These are phyloP conservation scores for Calycina herbarum DNA, from an alignment of 2,329 filamentous ascomycete genomes.

Conservation along the genomic window DNA sequence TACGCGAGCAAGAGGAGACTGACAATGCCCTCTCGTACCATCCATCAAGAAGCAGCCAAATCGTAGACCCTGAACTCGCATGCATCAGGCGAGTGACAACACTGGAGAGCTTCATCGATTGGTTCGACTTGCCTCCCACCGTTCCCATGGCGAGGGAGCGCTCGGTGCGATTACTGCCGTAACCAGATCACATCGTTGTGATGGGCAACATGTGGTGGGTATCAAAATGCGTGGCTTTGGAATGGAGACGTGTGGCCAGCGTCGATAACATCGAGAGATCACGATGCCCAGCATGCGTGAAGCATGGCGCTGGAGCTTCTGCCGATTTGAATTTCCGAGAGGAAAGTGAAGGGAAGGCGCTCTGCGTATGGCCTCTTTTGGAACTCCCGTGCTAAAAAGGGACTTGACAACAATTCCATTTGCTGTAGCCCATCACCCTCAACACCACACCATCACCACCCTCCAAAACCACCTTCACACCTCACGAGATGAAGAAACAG, in stretches of 20 bases:
- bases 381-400: no score
- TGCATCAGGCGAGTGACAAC: background rate
- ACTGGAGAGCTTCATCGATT: background rate
- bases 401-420: no score
- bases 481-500: background rate
- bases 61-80: background rate
- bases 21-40: background rate
- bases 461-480: background rate
- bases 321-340: no score
- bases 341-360: no score
- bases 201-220: background rate
- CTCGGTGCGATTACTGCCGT: background rate
- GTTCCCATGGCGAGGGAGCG: slow-evolving; percentile 1
- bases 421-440: background rate
- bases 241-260: background rate
- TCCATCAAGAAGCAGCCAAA: background rate
- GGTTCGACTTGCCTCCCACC: background rate
- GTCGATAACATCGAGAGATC: background rate
- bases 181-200: background rate
- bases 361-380: no score
- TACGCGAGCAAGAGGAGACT: background rate
- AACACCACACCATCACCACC: background rate
- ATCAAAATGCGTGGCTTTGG: background rate
- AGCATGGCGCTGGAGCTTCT: no score
- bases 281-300: background rate